Evolutionary conservation across 2,329 filamentous ascomycete genomes (phyloP).

Genomic region (Paracamarosporium sp.): DNA sequence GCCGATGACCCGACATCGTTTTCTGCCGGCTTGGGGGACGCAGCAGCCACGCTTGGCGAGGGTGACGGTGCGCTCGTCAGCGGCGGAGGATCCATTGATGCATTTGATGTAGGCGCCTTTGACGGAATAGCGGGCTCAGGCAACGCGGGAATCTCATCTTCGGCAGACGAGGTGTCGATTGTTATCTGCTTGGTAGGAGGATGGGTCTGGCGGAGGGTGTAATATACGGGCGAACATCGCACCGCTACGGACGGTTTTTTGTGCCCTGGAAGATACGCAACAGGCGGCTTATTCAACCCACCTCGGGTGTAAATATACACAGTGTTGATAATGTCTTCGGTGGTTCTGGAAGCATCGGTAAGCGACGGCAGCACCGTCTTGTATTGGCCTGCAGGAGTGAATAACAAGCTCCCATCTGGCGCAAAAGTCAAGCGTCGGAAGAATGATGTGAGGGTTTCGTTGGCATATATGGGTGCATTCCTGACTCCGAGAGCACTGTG

Average conservation of each 20-base stretch:
- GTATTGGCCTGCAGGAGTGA: conserved; percentile 95
- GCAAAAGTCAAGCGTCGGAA: conserved; percentile 94
- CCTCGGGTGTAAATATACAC: conserved; percentile 98
- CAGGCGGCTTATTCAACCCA: conserved; percentile 94
- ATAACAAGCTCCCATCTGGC: conserved; percentile 89
- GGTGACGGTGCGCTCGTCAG: conserved; percentile 62
- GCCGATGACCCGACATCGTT: conserved; percentile 61
- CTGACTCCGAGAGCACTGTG: conserved; percentile 57
- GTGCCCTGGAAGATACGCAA: conserved; percentile 93
- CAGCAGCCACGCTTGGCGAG: conserved; percentile 57
- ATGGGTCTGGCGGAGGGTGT: conserved; percentile 73
- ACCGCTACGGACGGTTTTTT: conserved; percentile 98
- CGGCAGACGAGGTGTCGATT: conserved; percentile 88
- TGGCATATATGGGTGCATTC: conserved; percentile 91
- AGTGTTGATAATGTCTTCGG: conserved; percentile 91
- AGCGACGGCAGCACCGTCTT: conserved; percentile 76
- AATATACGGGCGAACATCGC: conserved; percentile 89
- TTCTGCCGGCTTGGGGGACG: conserved; percentile 61
- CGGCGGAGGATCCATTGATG: conserved; percentile 84
- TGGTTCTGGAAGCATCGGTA: conserved; percentile 72
- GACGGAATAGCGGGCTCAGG: conserved; percentile 76
- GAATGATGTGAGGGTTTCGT: conserved; percentile 96
- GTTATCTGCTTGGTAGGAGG: conserved; percentile 86
- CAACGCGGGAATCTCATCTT: conserved; percentile 81
- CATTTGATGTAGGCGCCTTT: conserved; percentile 64